These are phyloP conservation scores for Calcarisporium arbuscula DNA, from an alignment of 2,329 filamentous ascomycete species.

Conservation along the genomic window DNA sequence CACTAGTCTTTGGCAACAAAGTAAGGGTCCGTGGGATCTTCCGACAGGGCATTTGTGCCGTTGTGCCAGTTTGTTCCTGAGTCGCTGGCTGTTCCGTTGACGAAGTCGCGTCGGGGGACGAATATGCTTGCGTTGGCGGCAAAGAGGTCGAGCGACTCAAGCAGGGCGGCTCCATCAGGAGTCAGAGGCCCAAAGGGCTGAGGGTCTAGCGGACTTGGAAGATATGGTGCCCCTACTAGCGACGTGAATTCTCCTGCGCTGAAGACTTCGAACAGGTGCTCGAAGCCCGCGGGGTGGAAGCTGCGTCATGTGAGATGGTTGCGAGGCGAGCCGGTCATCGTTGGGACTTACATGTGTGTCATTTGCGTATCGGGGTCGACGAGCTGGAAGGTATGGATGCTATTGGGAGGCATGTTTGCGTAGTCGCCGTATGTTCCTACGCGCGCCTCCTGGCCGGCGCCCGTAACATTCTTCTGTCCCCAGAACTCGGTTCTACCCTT, in stretches of 20 bases:
- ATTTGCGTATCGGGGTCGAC: slow-evolving; percentile 15
- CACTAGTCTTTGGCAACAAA: slow-evolving; percentile 17
- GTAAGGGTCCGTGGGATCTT: slow-evolving; percentile 9
- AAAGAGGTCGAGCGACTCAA: slow-evolving; percentile 12
- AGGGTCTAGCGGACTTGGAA: slow-evolving; percentile 9
- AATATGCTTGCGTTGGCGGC: slow-evolving; percentile 9
- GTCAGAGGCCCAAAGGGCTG: slow-evolving; percentile 12
- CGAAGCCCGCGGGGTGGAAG: slow-evolving; percentile 17
- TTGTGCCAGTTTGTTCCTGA: slow-evolving; percentile 13
- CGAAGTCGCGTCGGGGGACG: slow-evolving; percentile 13
- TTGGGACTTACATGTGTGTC: no score
- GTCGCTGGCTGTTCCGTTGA: slow-evolving; percentile 14
- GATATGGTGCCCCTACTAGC: slow-evolving; percentile 10
- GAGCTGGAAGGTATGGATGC: slow-evolving; percentile 17
- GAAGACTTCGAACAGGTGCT: slow-evolving; percentile 13
- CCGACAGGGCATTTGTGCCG: slow-evolving; percentile 11
- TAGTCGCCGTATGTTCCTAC: slow-evolving; percentile 15
- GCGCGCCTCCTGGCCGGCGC: slow-evolving; percentile 13
- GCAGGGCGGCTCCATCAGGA: slow-evolving; percentile 4
- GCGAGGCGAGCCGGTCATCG: no score
- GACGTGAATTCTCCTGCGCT: slow-evolving; percentile 10
- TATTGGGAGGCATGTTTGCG: slow-evolving; percentile 13
- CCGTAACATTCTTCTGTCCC: slow-evolving; percentile 11
- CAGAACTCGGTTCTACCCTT: slow-evolving; percentile 16
- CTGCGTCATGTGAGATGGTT: no score